phyloP scores from a whole-genome alignment of 169 alveolate species.

The Babesia divergens region DNA sequence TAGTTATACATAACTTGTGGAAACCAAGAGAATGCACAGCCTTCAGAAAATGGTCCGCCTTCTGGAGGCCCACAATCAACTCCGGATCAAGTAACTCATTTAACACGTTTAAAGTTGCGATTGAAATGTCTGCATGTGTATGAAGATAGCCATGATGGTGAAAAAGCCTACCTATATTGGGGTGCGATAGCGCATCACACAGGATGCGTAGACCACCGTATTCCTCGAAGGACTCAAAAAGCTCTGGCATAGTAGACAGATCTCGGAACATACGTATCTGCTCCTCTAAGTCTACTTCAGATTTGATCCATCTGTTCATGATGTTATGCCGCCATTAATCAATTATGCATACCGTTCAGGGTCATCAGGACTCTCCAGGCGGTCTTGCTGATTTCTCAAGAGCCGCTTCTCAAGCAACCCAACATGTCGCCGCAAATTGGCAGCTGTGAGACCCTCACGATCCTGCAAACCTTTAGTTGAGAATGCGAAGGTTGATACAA shows the following conservation, averaged over 20 bases:
- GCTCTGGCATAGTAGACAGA: constrained; percentile 64
- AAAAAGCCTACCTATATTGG: constrained; percentile 52
- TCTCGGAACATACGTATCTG: constrained; percentile 63
- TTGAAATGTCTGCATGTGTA: constrained; percentile 58
- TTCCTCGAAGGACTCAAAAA: constrained; percentile 35
- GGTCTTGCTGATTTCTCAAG: constrained; percentile 35
- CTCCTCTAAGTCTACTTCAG: constrained; percentile 77
- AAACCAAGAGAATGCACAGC: constrained; percentile 22
- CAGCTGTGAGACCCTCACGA: constrained; percentile 11
- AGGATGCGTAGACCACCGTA: constrained; percentile 56
- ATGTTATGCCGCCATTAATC: background rate
- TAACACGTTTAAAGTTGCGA: constrained; percentile 57
- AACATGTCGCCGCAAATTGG: constrained; percentile 26
- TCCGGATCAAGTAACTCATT: constrained; percentile 73
- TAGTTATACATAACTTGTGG: background rate
- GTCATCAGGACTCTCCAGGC: constrained; percentile 49
- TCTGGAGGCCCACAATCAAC: constrained; percentile 22
- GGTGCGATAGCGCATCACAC: constrained; percentile 58
- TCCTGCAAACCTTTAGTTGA: background rate
- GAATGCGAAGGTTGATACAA: background rate
- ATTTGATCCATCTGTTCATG: constrained; percentile 61
- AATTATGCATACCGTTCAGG: constrained; percentile 46
- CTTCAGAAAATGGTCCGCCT: constrained; percentile 43
- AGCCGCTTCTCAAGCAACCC: constrained; percentile 20
- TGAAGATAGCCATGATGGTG: background rate